These are phyloP conservation scores for Lipomyces yamadae DNA, from an alignment of 805 yeast genomes.

Conservation along the genomic window DNA sequence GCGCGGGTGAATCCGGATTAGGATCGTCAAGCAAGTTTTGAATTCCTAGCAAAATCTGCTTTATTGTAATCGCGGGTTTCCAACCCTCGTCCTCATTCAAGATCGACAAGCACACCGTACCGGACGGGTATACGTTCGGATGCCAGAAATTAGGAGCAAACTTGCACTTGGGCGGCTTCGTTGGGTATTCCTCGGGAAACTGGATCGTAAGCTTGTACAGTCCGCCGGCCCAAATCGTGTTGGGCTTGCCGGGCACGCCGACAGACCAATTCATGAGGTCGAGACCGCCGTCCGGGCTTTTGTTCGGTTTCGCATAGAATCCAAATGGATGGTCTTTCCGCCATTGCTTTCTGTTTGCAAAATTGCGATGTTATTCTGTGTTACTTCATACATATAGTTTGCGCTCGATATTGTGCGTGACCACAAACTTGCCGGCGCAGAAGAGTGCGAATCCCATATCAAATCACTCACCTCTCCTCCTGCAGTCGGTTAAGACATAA, in stretches of 20 bases:
- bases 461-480: conserved; percentile 67
- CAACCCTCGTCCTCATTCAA: conserved; percentile 95
- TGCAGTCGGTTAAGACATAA: conserved; percentile 83
- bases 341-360: conserved; percentile 79
- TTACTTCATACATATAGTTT: not conserved
- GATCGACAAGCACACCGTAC: conserved; percentile 91
- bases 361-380: not conserved
- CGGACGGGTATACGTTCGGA: conserved; percentile 97
- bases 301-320: conserved; percentile 88
- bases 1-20: conserved; percentile 95
- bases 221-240: conserved; percentile 90
- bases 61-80: conserved; percentile 91
- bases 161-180: conserved; percentile 93
- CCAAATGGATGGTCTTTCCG: conserved; percentile 98
- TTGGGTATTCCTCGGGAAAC: conserved; percentile 90
- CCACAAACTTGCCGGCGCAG: not conserved
- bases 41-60: conserved; percentile 86
- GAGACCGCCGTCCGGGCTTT: conserved; percentile 77
- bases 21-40: conserved; percentile 91
- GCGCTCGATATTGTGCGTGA: not conserved
- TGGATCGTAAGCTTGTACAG: conserved; percentile 78
- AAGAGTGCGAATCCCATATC: too few relatives aligned
- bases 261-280: conserved; percentile 90
- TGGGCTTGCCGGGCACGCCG: conserved; percentile 91
- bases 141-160: conserved; percentile 92